Evolutionary conservation across 495 filamentous ascomycete genomes (phyloP), one percentile per base, ranked within the genome.

Genomic region (Hypoxylon crocopeplum): DNA sequence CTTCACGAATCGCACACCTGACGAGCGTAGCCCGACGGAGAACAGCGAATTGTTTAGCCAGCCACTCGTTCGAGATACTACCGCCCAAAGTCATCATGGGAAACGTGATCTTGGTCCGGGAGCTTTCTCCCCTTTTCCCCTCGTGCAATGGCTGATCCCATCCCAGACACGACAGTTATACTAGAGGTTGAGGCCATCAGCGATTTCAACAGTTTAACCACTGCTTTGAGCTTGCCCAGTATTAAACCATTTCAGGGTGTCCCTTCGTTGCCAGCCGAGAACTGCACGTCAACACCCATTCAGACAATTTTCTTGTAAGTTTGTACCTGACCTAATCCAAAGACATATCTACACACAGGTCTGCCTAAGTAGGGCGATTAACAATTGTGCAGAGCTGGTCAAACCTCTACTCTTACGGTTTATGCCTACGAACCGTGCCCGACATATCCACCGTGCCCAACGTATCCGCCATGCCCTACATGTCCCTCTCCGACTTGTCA

Each of bases 401-500:
- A 48, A 29, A 67, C 59, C 42, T 54, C 51, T 30, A 67, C 60
- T 30, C 11, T 47, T 3, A 60, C 67, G 3, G 42, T 62, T 11
- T 51, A 42, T 3, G 27, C 34, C 13, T 30, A 24, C 12, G 19
- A 53, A 38, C 38, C 59, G n/a, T 71, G 68, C 5, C 46, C 66
- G 19, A n/a, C n/a, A n/a, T n/a, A n/a, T n/a, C n/a, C n/a, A 37
- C 37, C 59, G 12, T 71, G 69, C 7, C 47, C 66, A 24, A 46
- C 45, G 3, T n/a, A 16, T n/a, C 42, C 56, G 25, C 39, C 44
- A 38, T 69, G 66, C 15, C 22, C 56, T 5, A 17, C 32, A 49
- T 56, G 41, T 10, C n/a, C 60, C 20, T 49, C 42, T 34, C 17
- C 60, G 8, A 68, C 60, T 20, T 69, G 67, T 5, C 48, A 69